These are phyloP conservation scores for Trichoderma koningiopsis DNA, from an alignment of 2,329 filamentous ascomycete species.

Conservation along the genomic window DNA sequence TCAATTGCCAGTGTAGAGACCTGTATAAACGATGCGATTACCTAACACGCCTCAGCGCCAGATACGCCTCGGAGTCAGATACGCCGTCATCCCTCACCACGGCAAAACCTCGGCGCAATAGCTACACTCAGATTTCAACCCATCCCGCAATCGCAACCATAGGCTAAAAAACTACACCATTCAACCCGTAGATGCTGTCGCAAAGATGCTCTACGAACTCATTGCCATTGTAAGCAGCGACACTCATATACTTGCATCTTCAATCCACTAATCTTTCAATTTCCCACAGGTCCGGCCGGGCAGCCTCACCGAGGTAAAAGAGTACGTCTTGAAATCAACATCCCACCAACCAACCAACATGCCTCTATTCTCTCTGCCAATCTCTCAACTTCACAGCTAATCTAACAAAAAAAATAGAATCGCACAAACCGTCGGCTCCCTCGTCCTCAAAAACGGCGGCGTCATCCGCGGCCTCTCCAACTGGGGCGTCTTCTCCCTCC, in stretches of 20 bases:
- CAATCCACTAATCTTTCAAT: constrained; percentile 27
- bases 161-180: constrained; percentile 8
- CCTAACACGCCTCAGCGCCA: constrained; percentile 2
- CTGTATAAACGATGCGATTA: not conserved
- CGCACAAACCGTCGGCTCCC: constrained; percentile 78
- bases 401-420: constrained; percentile 60
- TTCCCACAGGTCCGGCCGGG: constrained; percentile 79
- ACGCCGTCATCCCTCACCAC: constrained; percentile 28
- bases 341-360: not conserved
- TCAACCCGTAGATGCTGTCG: constrained; percentile 36
- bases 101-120: constrained; percentile 37
- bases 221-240: constrained; percentile 80
- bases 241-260: too few species aligned
- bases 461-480: constrained; percentile 91
- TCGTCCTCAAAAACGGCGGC: constrained; percentile 80
- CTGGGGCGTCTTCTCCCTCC: constrained; percentile 91
- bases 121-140: constrained; percentile 29
- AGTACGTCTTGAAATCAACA: constrained; percentile 61
- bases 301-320: constrained; percentile 89
- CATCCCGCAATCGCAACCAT: constrained; percentile 28
- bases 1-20: not conserved
- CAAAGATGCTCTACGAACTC: constrained; percentile 91
- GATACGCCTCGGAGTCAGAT: not conserved
- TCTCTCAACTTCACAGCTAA: constrained; percentile 3
- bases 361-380: constrained; percentile 6